phyloP scores from a whole-genome alignment of 805 yeast species.

The Lipomyces starkeyi region DNA sequence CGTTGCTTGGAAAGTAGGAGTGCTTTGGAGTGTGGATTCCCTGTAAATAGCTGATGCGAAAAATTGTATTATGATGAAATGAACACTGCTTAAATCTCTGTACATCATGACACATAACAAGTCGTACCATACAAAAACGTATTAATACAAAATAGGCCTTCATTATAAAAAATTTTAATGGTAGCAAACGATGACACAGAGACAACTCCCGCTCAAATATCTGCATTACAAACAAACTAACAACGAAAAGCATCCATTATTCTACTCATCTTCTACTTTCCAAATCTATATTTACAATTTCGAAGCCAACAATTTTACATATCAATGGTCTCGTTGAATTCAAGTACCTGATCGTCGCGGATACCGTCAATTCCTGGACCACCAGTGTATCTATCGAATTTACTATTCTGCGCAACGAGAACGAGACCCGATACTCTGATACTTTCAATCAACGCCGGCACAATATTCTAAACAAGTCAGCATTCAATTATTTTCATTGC shows the following conservation, averaged over 20 bases:
- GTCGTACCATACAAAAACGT: not conserved
- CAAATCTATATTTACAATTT: not conserved
- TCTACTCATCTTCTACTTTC: not conserved
- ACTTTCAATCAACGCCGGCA: slow-evolving; percentile 75
- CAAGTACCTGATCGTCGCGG: slow-evolving; percentile 64
- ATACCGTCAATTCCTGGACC: slow-evolving; percentile 64
- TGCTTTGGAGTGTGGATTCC: not conserved
- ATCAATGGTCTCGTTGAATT: slow-evolving; percentile 67
- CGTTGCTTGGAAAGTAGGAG: slow-evolving; percentile 10
- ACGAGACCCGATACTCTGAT: slow-evolving; percentile 82
- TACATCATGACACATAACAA: not conserved
- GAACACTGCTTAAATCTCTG: not conserved
- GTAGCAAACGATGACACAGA: not conserved
- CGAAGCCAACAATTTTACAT: slow-evolving; percentile 43
- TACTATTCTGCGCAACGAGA: slow-evolving; percentile 50
- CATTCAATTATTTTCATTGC: not conserved
- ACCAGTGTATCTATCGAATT: slow-evolving; percentile 22
- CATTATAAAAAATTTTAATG: not conserved
- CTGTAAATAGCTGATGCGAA: not conserved
- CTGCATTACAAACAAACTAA: not conserved
- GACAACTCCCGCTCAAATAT: not conserved
- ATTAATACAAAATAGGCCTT: not conserved
- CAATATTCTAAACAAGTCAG: slow-evolving; percentile 48
- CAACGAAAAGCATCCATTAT: not conserved
- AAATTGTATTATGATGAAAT: not conserved